Evolutionary conservation across 1,284 basidiomycete genomes (phyloP).

Genomic region (Sphaerobolus stellatus): DNA sequence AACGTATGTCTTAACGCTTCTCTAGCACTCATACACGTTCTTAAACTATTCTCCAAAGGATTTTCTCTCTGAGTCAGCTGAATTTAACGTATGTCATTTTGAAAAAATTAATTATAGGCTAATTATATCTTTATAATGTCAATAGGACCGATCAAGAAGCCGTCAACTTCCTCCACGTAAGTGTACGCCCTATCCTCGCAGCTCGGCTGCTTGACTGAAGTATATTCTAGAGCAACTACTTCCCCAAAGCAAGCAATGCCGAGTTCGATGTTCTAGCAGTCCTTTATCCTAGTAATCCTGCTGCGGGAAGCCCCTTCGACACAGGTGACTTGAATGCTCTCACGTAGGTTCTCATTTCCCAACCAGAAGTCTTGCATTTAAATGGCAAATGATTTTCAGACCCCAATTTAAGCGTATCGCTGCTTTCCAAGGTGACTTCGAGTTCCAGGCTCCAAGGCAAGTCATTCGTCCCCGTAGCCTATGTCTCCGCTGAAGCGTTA

Average conservation of each 20-base stretch:
- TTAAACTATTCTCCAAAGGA: constrained; percentile 3
- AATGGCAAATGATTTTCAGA: not conserved
- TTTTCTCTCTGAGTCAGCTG: constrained; percentile 14
- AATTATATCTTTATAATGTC: not conserved
- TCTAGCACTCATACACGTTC: no score
- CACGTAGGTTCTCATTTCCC: not conserved
- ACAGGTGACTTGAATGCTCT: constrained; percentile 1
- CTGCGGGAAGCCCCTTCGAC: constrained; percentile 10
- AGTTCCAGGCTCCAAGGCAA: constrained; percentile 15
- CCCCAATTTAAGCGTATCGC: constrained; percentile 17
- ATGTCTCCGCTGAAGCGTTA: not conserved
- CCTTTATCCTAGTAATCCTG: constrained; percentile 20
- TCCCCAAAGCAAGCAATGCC: constrained; percentile 13
- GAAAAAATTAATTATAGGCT: not conserved
- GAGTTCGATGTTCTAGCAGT: constrained; percentile 10
- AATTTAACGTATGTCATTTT: constrained; percentile 19
- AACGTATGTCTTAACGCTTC: constrained; percentile 14
- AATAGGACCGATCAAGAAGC: constrained; percentile 18
- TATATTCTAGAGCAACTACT: constrained; percentile 11
- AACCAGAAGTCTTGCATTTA: not conserved
- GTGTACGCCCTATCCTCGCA: not conserved
- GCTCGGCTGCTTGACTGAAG: not conserved
- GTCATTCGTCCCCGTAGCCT: not conserved
- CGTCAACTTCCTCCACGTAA: constrained; percentile 16
- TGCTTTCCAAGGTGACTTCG: constrained; percentile 15